Conservation (phyloP, 345 rosid genomes). For the Erysimum cheiranthoides region DNA sequence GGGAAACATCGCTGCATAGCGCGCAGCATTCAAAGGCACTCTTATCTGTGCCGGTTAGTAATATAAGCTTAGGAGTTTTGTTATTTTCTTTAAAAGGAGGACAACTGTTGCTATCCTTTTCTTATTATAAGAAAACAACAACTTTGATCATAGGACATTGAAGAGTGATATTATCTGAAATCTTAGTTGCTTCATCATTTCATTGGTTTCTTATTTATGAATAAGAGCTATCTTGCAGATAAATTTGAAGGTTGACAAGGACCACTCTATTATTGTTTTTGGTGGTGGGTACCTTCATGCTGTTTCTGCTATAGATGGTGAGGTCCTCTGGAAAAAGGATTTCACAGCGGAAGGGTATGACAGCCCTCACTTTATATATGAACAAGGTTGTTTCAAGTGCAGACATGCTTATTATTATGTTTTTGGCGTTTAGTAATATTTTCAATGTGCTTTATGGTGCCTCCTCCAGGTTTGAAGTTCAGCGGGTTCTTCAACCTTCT, state of each 20-base stretch:
- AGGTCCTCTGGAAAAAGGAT: conserved; percentile 88
- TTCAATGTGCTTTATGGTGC: conserved; percentile 16
- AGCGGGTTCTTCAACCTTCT: conserved; percentile 67
- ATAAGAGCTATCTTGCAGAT: conserved; percentile 53
- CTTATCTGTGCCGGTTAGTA: conserved; percentile 69
- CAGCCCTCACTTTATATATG: conserved; percentile 24
- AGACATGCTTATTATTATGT: conserved; percentile 19
- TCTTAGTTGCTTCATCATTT: conserved; percentile 16
- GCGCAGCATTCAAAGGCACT: conserved; percentile 65
- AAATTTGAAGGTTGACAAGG: conserved; percentile 72
- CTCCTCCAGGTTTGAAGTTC: conserved; percentile 75
- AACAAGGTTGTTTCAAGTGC: conserved; percentile 2
- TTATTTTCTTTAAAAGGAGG: background rate
- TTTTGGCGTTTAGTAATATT: conserved; percentile 16
- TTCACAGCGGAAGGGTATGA: conserved; percentile 77
- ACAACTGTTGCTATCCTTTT: conserved; percentile 1
- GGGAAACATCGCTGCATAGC: conserved; percentile 80
- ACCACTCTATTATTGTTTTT: conserved; percentile 63
- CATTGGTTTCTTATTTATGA: conserved; percentile 27
- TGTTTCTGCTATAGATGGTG: conserved; percentile 86
- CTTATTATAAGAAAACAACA: conserved; percentile 1
- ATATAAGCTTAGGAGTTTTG: conserved; percentile 15
- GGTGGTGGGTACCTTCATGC: conserved; percentile 81
- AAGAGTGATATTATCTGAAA: conserved; percentile 9
- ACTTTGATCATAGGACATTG: background rate